phyloP scores from a whole-genome alignment of 148 eudicot genomes.

The Arbutus unedo region DNA sequence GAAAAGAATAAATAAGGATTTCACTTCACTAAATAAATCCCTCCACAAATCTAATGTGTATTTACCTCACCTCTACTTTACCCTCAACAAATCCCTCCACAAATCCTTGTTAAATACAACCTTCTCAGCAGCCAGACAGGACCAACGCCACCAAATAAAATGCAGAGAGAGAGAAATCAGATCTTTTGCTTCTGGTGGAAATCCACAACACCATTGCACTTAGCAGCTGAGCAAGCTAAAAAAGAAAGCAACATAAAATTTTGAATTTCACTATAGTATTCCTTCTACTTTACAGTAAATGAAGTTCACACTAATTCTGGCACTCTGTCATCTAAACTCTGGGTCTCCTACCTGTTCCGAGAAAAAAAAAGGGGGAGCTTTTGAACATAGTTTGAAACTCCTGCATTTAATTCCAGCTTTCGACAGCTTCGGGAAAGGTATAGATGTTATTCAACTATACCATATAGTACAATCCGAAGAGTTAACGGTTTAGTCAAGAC shows the following conservation, averaged over 20 bases:
- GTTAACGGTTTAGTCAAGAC: too few species aligned
- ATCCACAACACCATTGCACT: background rate
- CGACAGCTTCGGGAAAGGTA: too few species aligned
- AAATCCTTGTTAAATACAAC: background rate
- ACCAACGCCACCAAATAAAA: background rate
- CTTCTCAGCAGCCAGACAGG: background rate
- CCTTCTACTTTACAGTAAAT: background rate
- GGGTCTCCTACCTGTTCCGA: too few species aligned
- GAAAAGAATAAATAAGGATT: background rate
- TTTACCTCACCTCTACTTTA: background rate
- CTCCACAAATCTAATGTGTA: background rate
- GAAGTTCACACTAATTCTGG: background rate
- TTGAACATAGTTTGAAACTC: too few species aligned
- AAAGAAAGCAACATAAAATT: background rate
- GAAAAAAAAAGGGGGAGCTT: too few species aligned
- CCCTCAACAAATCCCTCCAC: background rate
- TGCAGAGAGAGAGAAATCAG: background rate
- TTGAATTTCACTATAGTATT: background rate
- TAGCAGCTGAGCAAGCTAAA: background rate
- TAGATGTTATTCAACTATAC: too few species aligned
- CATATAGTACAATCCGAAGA: too few species aligned
- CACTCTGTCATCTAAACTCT: too few species aligned
- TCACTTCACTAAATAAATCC: too few species aligned
- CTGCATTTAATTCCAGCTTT: too few species aligned
- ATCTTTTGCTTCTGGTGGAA: background rate